Evolutionary conservation across 495 filamentous ascomycete species (phyloP).

Genomic region (Podospora sp.): DNA sequence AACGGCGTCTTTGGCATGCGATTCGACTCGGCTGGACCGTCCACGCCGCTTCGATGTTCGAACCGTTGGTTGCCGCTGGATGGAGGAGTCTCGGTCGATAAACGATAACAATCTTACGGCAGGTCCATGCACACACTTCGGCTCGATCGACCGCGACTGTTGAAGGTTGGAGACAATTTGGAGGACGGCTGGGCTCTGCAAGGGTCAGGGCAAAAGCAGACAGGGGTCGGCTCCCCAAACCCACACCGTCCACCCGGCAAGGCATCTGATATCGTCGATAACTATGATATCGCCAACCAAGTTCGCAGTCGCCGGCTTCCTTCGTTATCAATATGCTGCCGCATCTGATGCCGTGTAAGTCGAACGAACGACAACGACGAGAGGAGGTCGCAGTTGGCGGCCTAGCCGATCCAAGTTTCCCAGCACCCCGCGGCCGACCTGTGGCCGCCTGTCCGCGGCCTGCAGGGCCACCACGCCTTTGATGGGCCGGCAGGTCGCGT

Average conservation of each 20-base stretch:
- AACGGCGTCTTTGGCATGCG: background rate
- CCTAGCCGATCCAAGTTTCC: background rate
- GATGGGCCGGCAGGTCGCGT: conserved; percentile 10
- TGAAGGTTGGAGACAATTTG: conserved; percentile 4
- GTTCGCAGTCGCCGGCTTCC: background rate
- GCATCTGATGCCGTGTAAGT: background rate
- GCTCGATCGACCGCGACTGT: conserved; percentile 1
- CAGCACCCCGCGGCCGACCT: conserved; percentile 4
- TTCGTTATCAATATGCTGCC: background rate
- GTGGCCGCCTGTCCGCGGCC: background rate
- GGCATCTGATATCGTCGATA: conserved; percentile 3
- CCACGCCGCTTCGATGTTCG: background rate
- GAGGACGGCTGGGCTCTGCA: background rate
- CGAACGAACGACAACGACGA: conserved; percentile 7
- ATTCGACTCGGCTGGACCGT: background rate
- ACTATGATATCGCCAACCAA: background rate
- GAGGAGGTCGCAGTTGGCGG: background rate
- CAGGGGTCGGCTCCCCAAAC: background rate
- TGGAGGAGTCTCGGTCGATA: background rate
- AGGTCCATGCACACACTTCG: conserved; percentile 5
- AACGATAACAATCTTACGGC: background rate
- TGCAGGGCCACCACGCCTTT: conserved; percentile 1
- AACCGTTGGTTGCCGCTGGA: conserved; percentile 14
- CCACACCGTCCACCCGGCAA: background rate
- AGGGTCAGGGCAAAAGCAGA: background rate